A percentile compares a stretch with the other conserved stretches of the same genome.
Conservation (phyloP, 2,329 filamentous ascomycete genomes). For the Chrysoporthe austroafricana region DNA sequence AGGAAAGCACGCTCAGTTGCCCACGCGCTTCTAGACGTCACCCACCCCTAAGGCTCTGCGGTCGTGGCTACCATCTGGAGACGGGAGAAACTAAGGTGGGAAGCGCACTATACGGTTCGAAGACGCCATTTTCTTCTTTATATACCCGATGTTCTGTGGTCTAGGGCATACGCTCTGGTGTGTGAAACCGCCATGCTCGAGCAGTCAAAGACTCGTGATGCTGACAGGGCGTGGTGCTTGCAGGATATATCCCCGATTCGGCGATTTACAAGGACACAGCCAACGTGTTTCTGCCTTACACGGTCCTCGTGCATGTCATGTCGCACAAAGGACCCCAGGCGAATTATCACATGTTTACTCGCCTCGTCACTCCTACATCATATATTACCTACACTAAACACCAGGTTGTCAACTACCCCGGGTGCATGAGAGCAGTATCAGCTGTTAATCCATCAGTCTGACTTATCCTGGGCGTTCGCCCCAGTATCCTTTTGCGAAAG, state of each 20-base stretch:
- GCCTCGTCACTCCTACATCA: neutral
- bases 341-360: no score
- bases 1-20: no score
- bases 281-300: neutral
- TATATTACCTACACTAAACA: neutral
- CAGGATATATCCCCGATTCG: neutral
- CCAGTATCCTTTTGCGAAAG: conserved; percentile 47
- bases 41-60: neutral
- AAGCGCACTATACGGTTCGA: neutral
- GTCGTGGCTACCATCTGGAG: neutral
- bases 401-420: neutral
- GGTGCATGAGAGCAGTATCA: neutral
- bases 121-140: neutral
- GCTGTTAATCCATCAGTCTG: neutral
- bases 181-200: neutral
- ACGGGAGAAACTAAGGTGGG: neutral
- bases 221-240: neutral
- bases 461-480: conserved; percentile 30
- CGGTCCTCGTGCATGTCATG: neutral
- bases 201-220: no score
- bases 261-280: neutral
- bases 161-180: neutral
- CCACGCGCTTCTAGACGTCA: neutral
- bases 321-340: neutral
- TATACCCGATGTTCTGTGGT: neutral